Evolutionary conservation across 768 basidiomycete species (phyloP).

Genomic region (Russula vinacea): DNA sequence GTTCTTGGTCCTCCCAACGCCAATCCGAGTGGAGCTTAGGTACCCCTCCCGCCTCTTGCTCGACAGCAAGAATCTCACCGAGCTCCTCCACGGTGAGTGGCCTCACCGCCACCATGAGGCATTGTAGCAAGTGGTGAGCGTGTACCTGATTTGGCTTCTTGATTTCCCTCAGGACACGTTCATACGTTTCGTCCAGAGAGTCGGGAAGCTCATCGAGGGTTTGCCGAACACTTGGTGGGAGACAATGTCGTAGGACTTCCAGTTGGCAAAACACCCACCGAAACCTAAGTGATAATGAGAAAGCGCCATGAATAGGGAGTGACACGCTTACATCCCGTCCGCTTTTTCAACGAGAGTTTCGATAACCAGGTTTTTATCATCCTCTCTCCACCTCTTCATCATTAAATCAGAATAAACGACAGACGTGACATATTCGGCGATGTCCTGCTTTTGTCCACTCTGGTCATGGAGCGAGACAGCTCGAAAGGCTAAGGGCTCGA

Average conservation of each 20-base stretch:
- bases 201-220: background rate
- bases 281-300: background rate
- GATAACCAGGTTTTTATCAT: background rate
- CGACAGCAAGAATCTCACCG: background rate
- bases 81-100: background rate
- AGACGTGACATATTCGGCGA: background rate
- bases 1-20: background rate
- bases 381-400: background rate
- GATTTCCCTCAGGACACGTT: background rate
- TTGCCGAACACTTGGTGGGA: background rate
- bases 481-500: background rate
- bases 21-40: background rate
- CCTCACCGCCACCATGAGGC: background rate
- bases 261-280: background rate
- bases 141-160: background rate
- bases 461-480: background rate
- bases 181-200: background rate
- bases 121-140: background rate
- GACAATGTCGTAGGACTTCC: background rate
- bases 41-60: background rate
- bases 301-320: background rate
- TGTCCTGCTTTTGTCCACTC: background rate
- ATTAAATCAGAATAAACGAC: background rate
- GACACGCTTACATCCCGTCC: background rate
- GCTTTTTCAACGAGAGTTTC: background rate